Evolutionary conservation across 2,329 filamentous ascomycete species (phyloP).

Genomic region (Chalaropsis ovoidea): DNA sequence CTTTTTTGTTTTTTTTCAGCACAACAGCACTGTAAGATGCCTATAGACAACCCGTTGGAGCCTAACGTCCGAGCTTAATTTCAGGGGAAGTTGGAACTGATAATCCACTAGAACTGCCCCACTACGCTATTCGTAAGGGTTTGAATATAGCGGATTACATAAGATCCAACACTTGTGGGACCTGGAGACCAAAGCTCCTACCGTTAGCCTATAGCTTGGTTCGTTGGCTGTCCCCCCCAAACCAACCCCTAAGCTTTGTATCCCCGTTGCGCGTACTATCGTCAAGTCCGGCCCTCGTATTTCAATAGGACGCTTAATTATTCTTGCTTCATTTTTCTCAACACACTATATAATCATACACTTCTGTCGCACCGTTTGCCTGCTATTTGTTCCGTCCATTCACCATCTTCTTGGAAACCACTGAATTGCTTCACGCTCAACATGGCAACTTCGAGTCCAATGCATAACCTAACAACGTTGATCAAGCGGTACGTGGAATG

Average conservation of each 20-base stretch:
- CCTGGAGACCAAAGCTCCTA: too few relatives aligned
- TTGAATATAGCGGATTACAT: too few relatives aligned
- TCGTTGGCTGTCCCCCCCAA: not conserved
- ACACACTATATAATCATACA: not conserved
- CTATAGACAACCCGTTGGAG: not conserved
- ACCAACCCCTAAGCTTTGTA: not conserved
- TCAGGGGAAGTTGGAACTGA: not conserved
- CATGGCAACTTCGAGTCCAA: slow-evolving; percentile 70
- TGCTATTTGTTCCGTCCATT: not conserved
- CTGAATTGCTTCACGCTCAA: slow-evolving; percentile 25
- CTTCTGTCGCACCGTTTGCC: not conserved
- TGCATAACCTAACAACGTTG: slow-evolving; percentile 93
- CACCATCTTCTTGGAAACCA: not conserved
- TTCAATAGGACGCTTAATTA: too few relatives aligned
- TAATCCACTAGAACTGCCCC: not conserved
- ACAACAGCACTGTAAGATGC: not conserved
- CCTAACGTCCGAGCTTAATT: not conserved
- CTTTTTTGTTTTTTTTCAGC: not conserved
- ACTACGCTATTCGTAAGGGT: not conserved
- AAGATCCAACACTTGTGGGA: too few relatives aligned
- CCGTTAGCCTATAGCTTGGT: not conserved
- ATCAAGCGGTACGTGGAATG: slow-evolving; percentile 75
- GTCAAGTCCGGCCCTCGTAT: not conserved
- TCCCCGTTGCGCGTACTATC: not conserved
- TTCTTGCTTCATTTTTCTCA: too few relatives aligned